Percentiles rank a stretch among this genome's conserved stretches.
Evolutionary conservation across 176 grass and related monocot species (phyloP).

Genomic region (Thinopyrum elongatum): DNA sequence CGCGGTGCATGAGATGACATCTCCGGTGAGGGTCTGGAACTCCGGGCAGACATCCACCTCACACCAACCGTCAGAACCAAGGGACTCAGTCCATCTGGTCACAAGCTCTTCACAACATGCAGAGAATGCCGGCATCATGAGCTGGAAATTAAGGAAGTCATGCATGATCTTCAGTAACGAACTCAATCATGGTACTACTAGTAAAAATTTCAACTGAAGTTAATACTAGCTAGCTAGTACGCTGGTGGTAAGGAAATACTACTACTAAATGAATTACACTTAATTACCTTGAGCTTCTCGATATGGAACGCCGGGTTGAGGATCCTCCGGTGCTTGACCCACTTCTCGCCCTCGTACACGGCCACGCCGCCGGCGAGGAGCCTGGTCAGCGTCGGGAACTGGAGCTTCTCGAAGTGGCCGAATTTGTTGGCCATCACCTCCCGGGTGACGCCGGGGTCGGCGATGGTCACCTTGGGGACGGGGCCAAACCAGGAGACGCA

Average conservation of each 20-base stretch:
- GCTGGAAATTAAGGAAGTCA: neutral
- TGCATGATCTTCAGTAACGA: neutral
- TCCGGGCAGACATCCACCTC: neutral
- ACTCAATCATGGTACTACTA: no score
- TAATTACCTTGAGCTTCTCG: neutral
- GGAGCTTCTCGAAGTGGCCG: slow-evolving; percentile 40
- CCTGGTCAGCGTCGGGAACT: neutral
- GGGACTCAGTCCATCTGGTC: neutral
- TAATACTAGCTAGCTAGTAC: no score
- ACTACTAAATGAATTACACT: neutral
- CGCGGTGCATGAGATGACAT: neutral
- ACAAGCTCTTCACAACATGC: neutral
- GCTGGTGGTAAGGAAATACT: no score
- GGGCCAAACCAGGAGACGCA: slow-evolving; percentile 23
- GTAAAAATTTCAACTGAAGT: no score
- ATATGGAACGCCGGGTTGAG: neutral
- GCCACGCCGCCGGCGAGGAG: neutral
- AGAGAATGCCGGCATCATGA: neutral
- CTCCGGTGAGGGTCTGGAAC: neutral
- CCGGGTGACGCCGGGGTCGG: neutral
- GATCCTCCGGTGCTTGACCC: neutral
- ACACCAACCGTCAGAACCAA: neutral
- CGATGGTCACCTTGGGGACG: neutral
- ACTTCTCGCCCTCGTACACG: neutral
- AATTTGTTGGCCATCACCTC: slow-evolving; percentile 47